phyloP scores from a whole-genome alignment of 73 alveolate genomes.

The Paramecium primaurelia region DNA sequence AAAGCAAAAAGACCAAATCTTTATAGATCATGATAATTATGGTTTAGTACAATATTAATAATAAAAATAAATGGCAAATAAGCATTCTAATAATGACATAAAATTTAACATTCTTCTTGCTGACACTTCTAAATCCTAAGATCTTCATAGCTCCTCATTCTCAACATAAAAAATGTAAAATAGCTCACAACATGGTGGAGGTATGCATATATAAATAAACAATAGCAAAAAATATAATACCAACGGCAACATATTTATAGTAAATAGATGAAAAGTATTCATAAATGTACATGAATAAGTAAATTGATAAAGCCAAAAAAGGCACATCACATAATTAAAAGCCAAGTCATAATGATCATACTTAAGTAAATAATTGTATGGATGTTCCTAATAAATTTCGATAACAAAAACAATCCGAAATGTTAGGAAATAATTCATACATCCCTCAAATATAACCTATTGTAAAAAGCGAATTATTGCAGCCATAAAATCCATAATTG shows the following conservation, averaged over 20 bases:
- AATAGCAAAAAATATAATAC: background rate
- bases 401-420: background rate
- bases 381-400: background rate
- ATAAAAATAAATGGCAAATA: slow-evolving; percentile 12
- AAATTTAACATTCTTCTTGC: background rate
- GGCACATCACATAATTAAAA: background rate
- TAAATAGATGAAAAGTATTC: background rate
- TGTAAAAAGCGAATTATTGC: background rate
- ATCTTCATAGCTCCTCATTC: background rate
- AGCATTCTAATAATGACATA: slow-evolving; percentile 16
- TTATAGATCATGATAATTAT: slow-evolving; percentile 20
- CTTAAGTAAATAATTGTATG: background rate
- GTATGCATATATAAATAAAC: background rate
- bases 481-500: background rate
- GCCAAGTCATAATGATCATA: background rate
- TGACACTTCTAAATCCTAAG: background rate
- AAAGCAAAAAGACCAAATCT: slow-evolving; percentile 57
- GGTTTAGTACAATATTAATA: background rate
- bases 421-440: background rate
- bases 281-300: background rate
- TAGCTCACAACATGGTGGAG: background rate
- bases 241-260: background rate
- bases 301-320: background rate
- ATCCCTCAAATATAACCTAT: background rate
- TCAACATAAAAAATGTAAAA: background rate